Conservation (phyloP, 176 grass and related monocot genomes). For the Rhynchospora breviuscula region DNA sequence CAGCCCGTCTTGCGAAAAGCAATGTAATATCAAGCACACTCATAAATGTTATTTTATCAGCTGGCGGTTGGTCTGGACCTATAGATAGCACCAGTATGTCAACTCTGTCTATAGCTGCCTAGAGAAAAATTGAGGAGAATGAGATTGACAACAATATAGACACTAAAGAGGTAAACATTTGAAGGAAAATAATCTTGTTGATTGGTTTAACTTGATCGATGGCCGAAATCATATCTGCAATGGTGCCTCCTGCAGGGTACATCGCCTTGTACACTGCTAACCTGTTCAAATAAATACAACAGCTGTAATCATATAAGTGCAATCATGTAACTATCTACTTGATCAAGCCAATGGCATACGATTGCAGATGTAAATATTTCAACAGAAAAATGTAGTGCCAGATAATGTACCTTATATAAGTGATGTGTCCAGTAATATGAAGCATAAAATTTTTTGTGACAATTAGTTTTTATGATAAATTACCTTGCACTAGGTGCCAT, state of each 20-base stretch:
- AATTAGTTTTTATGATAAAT: neutral
- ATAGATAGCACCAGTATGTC: conserved; percentile 53
- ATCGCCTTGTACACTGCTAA: conserved; percentile 58
- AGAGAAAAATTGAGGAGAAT: neutral
- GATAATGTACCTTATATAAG: neutral
- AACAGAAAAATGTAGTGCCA: neutral
- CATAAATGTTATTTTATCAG: conserved; percentile 40
- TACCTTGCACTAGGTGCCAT: conserved; percentile 62
- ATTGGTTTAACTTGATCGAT: conserved; percentile 51
- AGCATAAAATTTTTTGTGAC: neutral
- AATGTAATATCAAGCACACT: conserved; percentile 46
- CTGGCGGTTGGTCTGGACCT: conserved; percentile 37
- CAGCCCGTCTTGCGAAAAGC: conserved; percentile 45
- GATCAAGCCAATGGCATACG: neutral
- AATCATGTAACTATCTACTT: neutral
- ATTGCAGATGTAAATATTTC: neutral
- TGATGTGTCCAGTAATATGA: neutral
- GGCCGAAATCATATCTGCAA: conserved; percentile 48
- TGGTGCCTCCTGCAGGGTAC: conserved; percentile 48
- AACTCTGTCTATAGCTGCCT: conserved; percentile 56
- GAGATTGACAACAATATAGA: neutral
- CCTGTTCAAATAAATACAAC: conserved; percentile 22
- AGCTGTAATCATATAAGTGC: neutral
- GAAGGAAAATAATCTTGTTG: neutral
- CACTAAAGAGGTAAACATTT: neutral